Evolutionary conservation across 2,329 filamentous ascomycete genomes (phyloP), one percentile per base, ranked within the genome.

Genomic region (Mycosphaerella sp.): DNA sequence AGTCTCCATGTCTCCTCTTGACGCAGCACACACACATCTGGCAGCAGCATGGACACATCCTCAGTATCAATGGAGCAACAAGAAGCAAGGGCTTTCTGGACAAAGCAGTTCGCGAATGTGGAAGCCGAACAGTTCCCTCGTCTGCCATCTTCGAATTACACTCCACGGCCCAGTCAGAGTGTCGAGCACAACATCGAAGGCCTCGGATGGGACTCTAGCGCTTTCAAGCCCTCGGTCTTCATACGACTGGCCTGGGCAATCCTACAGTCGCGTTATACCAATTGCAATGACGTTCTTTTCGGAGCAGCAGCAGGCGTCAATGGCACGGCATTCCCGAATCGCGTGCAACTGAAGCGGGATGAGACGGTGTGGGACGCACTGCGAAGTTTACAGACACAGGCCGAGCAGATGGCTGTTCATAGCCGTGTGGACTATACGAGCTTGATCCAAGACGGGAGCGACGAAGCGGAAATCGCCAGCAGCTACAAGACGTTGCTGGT

Each of bases 401-500:
- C 32, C 11, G 48, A 51, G 14, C 31, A 11, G 6, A 34, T 51
- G 21, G 48, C 42, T 11, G 41, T 14, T n/a, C 12, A 44, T 12
- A 44, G 42, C 21, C 17, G 26, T n/a, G 17, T 44, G 8, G 42
- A 26, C 8, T 29, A 10, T n/a, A 2, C 34, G 21, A 21, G 26
- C 17, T 26, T 44, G 42, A 31, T 44, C 29, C 42, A 44, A 26
- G 42, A 44, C 12, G 42, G 17, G 9, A 40, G 42, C 42, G 21
- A 31, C 14, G 41, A 45, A 8, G 21, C 34, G 1, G 34, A 44
- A 3, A 8, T 21, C 11, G 79, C 79, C 2, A 82, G 80, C 60
- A 75, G 81, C 56, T 74, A 82, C 51, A 75, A 78, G 17, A 80
- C 78, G 0, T 74, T 80, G 9, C 67, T 83, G 1, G 77, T 51